Base-by-base conservation (phyloP, 1,284 basidiomycete species). In the Trichosporon sp. region DNA sequence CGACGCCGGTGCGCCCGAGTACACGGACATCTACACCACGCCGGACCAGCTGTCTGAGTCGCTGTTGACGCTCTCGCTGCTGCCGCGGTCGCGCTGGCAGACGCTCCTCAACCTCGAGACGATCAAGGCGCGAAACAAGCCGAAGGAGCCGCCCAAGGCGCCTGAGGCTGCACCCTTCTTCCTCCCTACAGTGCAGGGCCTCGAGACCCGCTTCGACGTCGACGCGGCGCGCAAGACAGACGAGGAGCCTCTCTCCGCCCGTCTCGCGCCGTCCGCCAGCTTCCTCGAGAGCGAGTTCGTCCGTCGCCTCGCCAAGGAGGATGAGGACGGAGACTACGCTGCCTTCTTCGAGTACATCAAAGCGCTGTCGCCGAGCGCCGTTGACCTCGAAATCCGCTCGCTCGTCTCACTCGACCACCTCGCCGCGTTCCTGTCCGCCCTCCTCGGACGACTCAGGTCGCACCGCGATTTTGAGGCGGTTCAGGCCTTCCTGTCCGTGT, bases 131-230 rank as follows among this genome's bases (percentile, higher is more conserved):
- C 90, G 95, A 62, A 98, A 99, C 82, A 97, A 96, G 86, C 95
- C 97, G 8, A 95, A 92, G 82, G 95, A 98, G 74, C 88, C 94
- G 0, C 94, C 94, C 3, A 98, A 98, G 83, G 92, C 91, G 44
- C 93, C 94, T 2, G 95, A 98, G 83, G 88, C 92, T 71, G 96
- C 95, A 1, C 97, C 97, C 0, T 99, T 99, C 87, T 99, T 99
- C 87, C 85, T 99, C 18, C 95, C 95, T 8, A 93, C 93, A 1
- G 84, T 98, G 2, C 87, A 92, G 15, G 93, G 93, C 15, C 87
- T 93, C 23, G 91, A 95, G 73, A 87, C 89, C 15, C 87, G 91
- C 18, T 95, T 95, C 79, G 90, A 88, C 27, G 77, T 90, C 7
- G 75, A 75, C 3, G 78, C 78, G 2, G 85, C 86, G 32, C 74